These are phyloP conservation scores for Brachypodium distachyon DNA, from an alignment of 202 grass and related monocot species.

Conservation along the genomic window DNA sequence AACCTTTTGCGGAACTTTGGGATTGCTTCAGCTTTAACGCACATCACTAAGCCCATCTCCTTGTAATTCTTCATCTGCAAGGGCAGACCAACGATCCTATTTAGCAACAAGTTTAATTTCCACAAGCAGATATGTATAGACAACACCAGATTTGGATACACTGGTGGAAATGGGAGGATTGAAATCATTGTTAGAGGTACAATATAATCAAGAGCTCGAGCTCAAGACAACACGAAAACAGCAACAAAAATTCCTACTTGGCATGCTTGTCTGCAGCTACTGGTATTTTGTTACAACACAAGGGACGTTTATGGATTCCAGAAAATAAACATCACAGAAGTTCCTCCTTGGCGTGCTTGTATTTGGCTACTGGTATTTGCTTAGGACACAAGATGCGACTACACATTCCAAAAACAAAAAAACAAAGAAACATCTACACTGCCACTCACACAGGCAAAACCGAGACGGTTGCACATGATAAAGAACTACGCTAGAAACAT, in stretches of 20 bases:
- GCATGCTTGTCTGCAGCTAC: background rate
- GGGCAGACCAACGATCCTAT: background rate
- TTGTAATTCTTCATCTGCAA: conserved; percentile 80
- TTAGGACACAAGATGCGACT: too few species aligned
- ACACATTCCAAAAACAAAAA: too few species aligned
- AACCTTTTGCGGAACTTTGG: conserved; percentile 52
- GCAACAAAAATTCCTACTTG: background rate
- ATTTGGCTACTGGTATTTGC: too few species aligned
- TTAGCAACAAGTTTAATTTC: background rate
- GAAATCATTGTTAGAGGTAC: background rate
- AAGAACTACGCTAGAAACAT: background rate
- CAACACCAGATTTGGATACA: background rate
- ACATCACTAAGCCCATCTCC: conserved; percentile 67
- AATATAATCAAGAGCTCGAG: background rate
- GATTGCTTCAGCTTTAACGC: conserved; percentile 45
- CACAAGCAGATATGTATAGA: background rate
- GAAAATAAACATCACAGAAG: background rate
- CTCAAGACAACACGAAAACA: background rate
- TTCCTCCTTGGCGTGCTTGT: too few species aligned
- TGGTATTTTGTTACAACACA: background rate
- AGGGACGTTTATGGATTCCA: background rate
- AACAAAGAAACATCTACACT: background rate
- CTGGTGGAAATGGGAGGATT: background rate
- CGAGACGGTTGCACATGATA: background rate
- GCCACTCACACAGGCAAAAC: background rate